A percentile compares a stretch with the other conserved stretches of the same genome.
These are phyloP conservation scores for Phlebiopsis flavidoalba DNA, from an alignment of 768 basidiomycete genomes.

Conservation along the genomic window DNA sequence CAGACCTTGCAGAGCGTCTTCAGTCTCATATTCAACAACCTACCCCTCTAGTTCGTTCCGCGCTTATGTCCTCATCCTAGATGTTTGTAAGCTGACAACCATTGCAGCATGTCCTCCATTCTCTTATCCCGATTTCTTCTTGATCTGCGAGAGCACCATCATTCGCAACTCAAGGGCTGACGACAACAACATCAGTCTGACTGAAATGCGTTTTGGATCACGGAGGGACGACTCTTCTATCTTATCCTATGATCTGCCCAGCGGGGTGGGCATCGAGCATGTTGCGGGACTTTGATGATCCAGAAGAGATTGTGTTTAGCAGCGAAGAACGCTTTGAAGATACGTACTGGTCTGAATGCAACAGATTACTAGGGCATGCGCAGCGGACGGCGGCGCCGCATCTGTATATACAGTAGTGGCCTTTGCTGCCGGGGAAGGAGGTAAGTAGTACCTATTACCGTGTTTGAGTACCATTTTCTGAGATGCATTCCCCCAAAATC, in stretches of 20 bases:
- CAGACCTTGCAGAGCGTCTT: not conserved
- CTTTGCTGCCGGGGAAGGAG: no score
- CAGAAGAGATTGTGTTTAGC: not conserved
- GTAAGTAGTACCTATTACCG: no score
- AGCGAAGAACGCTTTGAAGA: not conserved
- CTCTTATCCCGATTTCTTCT: conserved; percentile 8
- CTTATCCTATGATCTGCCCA: not conserved
- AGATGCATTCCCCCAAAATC: no score
- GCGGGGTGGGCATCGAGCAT: not conserved
- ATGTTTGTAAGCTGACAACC: not conserved
- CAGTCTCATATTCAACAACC: conserved; percentile 7
- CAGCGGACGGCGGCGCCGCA: no score
- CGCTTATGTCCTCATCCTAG: not conserved
- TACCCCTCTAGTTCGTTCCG: not conserved
- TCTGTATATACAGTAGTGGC: no score
- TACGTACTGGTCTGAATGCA: not conserved
- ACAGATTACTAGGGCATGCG: not conserved
- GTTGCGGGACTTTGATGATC: conserved; percentile 1
- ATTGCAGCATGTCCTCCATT: conserved; percentile 3
- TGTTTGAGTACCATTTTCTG: no score
- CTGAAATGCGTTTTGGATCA: not conserved
- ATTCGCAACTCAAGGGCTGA: not conserved
- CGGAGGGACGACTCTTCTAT: not conserved
- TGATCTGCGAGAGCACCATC: conserved; percentile 6
- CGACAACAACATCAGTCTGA: not conserved